These are phyloP conservation scores for Astragalus membranaceus DNA, from an alignment of 306 rosid genomes.

Conservation along the genomic window DNA sequence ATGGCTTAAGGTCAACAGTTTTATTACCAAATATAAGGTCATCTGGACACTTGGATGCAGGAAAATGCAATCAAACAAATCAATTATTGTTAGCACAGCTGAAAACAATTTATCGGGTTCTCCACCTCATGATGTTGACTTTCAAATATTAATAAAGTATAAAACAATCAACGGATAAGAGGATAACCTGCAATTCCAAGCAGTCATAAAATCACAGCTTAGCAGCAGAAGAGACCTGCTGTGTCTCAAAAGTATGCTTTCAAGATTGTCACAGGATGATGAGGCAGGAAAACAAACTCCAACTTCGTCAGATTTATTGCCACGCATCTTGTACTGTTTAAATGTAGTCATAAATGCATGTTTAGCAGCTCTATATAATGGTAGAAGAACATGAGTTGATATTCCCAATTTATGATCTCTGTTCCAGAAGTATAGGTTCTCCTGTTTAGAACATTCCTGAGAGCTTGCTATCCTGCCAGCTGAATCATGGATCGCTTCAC, in stretches of 20 bases:
- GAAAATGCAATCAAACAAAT: background rate
- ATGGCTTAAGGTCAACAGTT: background rate
- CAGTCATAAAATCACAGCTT: constrained; percentile 79
- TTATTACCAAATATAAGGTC: background rate
- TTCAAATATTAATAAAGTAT: background rate
- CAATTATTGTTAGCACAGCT: background rate
- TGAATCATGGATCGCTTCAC: constrained; percentile 16
- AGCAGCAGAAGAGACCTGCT: constrained; percentile 65
- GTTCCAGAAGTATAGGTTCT: constrained; percentile 45
- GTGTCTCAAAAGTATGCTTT: constrained; percentile 54
- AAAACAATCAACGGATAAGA: constrained; percentile 11
- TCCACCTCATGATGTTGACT: background rate
- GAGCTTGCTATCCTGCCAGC: constrained; percentile 17
- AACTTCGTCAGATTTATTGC: constrained; percentile 20
- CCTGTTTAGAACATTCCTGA: constrained; percentile 19
- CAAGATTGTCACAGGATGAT: constrained; percentile 29
- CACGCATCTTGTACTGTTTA: constrained; percentile 38
- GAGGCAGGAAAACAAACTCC: constrained; percentile 16
- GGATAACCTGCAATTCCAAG: constrained; percentile 84
- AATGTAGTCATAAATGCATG: constrained; percentile 41
- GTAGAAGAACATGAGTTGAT: constrained; percentile 57
- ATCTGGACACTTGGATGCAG: background rate
- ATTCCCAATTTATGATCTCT: constrained; percentile 81
- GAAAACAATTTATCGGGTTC: background rate
- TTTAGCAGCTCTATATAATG: constrained; percentile 51